phyloP scores from a whole-genome alignment of 441 rosid species.

The Arabidopsis hybrid region DNA sequence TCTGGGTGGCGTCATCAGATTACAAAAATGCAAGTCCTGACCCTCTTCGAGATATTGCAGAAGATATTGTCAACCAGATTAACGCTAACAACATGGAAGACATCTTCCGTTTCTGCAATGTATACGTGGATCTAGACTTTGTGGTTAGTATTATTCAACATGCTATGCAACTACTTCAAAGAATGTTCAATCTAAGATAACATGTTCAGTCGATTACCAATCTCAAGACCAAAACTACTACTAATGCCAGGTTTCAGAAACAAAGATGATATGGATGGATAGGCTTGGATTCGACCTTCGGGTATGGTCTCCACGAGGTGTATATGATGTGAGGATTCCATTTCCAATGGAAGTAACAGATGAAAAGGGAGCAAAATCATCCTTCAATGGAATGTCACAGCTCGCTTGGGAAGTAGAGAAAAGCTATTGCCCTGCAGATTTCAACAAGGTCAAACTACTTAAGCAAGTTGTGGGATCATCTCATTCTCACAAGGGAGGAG shows the following conservation, averaged over 20 bases:
- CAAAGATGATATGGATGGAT: constrained; percentile 92
- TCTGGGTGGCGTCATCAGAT: constrained; percentile 78
- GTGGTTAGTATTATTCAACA: constrained; percentile 59
- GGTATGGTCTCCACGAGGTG: constrained; percentile 59
- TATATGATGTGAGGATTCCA: constrained; percentile 82
- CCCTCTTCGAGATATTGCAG: constrained; percentile 83
- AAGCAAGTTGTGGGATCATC: constrained; percentile 53
- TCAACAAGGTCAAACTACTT: constrained; percentile 71
- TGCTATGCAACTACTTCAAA: not conserved
- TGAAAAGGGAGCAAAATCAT: constrained; percentile 89
- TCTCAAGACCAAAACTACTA: not conserved
- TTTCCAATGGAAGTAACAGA: constrained; percentile 88
- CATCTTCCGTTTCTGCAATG: constrained; percentile 79
- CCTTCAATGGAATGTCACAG: constrained; percentile 94
- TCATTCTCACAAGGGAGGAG: constrained; percentile 24
- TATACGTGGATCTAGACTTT: constrained; percentile 79
- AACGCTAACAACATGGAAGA: constrained; percentile 81
- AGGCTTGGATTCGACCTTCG: constrained; percentile 88
- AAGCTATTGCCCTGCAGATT: constrained; percentile 57
- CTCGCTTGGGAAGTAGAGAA: constrained; percentile 97
- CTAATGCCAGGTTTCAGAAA: constrained; percentile 69
- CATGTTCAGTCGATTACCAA: not conserved
- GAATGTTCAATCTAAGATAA: not conserved
- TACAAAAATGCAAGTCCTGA: constrained; percentile 77
- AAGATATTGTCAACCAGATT: constrained; percentile 70